Conservation (phyloP, 208 protist species). For the Trypanosoma brucei region DNA sequence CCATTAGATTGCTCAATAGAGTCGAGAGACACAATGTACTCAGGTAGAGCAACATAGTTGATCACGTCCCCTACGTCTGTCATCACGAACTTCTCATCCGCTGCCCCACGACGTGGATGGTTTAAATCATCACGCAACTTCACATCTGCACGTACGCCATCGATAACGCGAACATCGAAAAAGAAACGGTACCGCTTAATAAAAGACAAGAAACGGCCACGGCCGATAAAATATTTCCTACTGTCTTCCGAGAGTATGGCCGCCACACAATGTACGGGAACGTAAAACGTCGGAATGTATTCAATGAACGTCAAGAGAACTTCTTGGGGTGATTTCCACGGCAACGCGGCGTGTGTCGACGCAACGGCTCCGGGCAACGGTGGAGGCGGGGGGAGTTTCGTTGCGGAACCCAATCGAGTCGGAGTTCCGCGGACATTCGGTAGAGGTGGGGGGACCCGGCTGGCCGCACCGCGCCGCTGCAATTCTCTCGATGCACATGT, state of each 20-base stretch:
- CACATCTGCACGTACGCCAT: slow-evolving; percentile 41
- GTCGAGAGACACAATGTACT: slow-evolving; percentile 64
- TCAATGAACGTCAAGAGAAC: slow-evolving; percentile 61
- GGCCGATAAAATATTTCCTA: slow-evolving; percentile 46
- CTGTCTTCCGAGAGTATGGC: slow-evolving; percentile 69
- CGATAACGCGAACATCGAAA: slow-evolving; percentile 53
- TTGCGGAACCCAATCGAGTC: slow-evolving; percentile 1
- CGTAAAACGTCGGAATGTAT: slow-evolving; percentile 81
- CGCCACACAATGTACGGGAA: slow-evolving; percentile 60
- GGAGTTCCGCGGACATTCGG: slow-evolving; percentile 3
- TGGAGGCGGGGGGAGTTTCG: slow-evolving; percentile 26
- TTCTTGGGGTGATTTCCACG: slow-evolving; percentile 64
- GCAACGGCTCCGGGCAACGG: slow-evolving; percentile 20
- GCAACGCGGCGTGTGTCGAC: slow-evolving; percentile 8
- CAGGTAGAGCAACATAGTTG: slow-evolving; percentile 68
- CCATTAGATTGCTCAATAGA: slow-evolving; percentile 43
- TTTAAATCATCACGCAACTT: slow-evolving; percentile 62
- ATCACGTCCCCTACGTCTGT: slow-evolving; percentile 70
- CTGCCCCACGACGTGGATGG: slow-evolving; percentile 64
- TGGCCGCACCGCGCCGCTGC: slow-evolving; percentile 3
- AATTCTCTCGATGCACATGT: not conserved
- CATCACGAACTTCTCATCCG: slow-evolving; percentile 84
- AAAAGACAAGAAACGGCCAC: slow-evolving; percentile 50
- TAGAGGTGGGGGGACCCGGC: slow-evolving; percentile 21
- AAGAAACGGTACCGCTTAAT: slow-evolving; percentile 67